phyloP scores from a whole-genome alignment of 345 rosid species.

The Eutrema heterophyllum region DNA sequence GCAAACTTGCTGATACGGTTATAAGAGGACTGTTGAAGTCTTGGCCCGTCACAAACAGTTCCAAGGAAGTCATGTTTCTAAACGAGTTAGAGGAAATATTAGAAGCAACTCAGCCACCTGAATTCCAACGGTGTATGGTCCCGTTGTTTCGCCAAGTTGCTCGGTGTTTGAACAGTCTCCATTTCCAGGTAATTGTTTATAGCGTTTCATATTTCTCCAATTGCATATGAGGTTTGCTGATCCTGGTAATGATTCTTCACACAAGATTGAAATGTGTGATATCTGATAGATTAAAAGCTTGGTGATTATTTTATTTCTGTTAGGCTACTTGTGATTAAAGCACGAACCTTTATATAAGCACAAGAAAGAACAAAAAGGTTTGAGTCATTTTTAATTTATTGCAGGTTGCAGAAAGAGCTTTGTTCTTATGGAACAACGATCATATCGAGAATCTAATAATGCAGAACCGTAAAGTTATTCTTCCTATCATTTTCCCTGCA shows the following conservation, averaged over 20 bases:
- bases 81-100: conserved; percentile 85
- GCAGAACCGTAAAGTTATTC: conserved; percentile 54
- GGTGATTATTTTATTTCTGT: not conserved
- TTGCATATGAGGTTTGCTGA: not conserved
- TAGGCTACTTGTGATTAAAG: not conserved
- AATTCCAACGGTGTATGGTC: conserved; percentile 83
- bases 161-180: conserved; percentile 67
- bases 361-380: not conserved
- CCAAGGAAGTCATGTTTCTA: conserved; percentile 94
- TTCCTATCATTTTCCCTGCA: conserved; percentile 64
- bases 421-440: conserved; percentile 72
- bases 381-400: not conserved
- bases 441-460: conserved; percentile 61
- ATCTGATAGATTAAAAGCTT: not conserved
- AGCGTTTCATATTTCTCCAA: not conserved
- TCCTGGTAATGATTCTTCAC: not conserved
- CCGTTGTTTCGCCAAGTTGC: conserved; percentile 73
- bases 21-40: conserved; percentile 73
- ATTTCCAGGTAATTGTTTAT: conserved; percentile 65
- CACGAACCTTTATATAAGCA: not conserved
- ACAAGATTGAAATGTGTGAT: not conserved
- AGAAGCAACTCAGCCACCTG: conserved; percentile 77
- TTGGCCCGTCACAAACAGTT: conserved; percentile 89
- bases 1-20: conserved; percentile 79
- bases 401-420: conserved; percentile 77